Conservation (phyloP, 2,329 filamentous ascomycete genomes). For the Aspergillus ochraceus region DNA sequence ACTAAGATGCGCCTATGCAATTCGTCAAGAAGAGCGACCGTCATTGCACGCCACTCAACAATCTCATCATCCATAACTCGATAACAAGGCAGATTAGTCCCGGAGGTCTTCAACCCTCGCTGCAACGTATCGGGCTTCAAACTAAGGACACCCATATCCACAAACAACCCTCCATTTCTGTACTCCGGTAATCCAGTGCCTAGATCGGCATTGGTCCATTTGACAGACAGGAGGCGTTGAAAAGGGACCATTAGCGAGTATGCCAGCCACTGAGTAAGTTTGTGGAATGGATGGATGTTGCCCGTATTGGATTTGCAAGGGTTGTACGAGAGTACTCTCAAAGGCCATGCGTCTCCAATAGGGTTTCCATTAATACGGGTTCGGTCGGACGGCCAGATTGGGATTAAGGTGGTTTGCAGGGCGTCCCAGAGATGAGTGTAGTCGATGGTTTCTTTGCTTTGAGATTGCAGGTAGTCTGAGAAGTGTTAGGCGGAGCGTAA, state of each 20-base stretch:
- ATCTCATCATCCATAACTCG: conserved; percentile 61
- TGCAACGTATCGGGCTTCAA: conserved; percentile 50
- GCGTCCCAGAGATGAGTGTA: conserved; percentile 44
- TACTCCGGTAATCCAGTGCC: conserved; percentile 71
- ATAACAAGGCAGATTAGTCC: conserved; percentile 46
- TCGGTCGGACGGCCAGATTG: conserved; percentile 51
- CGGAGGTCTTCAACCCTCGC: conserved; percentile 49
- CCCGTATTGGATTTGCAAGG: conserved; percentile 3
- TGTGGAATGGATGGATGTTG: conserved; percentile 56
- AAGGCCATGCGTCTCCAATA: conserved; percentile 54
- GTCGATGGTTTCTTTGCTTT: conserved; percentile 32
- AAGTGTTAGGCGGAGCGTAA: not conserved
- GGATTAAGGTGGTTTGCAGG: conserved; percentile 49
- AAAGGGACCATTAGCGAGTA: conserved; percentile 72
- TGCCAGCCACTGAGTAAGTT: conserved; percentile 70
- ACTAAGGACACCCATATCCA: conserved; percentile 58
- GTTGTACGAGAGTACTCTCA: conserved; percentile 25
- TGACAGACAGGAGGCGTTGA: conserved; percentile 51
- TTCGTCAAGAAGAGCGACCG: conserved; percentile 60
- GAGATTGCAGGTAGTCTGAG: conserved; percentile 43
- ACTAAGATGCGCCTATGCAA: conserved; percentile 51
- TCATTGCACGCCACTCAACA: conserved; percentile 66
- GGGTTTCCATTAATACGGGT: conserved; percentile 42
- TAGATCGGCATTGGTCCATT: conserved; percentile 56
- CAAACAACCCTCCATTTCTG: conserved; percentile 68